phyloP scores from a whole-genome alignment of 345 rosid genomes.

The Eucalyptus urophylla region DNA sequence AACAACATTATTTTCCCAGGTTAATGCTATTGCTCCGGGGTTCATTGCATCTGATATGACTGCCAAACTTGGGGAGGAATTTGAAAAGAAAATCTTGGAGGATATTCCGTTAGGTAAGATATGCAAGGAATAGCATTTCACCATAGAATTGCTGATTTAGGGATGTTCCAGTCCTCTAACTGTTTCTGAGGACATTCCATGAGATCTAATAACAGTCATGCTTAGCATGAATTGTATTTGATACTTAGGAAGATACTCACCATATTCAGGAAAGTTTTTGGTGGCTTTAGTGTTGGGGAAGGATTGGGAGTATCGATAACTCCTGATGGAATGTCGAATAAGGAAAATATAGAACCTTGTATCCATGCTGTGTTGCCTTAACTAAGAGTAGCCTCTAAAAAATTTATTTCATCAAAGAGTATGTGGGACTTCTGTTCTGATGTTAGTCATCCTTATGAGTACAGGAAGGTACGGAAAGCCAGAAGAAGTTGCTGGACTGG shows the following conservation, averaged over 20 bases:
- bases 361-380: not conserved
- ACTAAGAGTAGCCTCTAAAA: not conserved
- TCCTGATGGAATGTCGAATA: not conserved
- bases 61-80: constrained; percentile 79
- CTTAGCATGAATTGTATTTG: not conserved
- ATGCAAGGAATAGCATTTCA: not conserved
- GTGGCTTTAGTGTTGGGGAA: not conserved
- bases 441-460: not conserved
- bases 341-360: not conserved
- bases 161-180: not conserved
- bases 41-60: constrained; percentile 96
- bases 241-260: not conserved
- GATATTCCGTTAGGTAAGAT: constrained; percentile 70
- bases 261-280: not conserved
- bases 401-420: not conserved
- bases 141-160: not conserved
- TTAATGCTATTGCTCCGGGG: constrained; percentile 89
- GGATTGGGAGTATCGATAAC: not conserved
- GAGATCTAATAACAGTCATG: not conserved
- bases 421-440: not conserved
- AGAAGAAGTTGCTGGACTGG: constrained; percentile 97
- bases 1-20: constrained; percentile 17
- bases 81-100: constrained; percentile 85
- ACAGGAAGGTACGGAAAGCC: constrained; percentile 95
- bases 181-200: not conserved